Evolutionary conservation across 768 basidiomycete species (phyloP).

Genomic region (Kwoniella botswanensis): DNA sequence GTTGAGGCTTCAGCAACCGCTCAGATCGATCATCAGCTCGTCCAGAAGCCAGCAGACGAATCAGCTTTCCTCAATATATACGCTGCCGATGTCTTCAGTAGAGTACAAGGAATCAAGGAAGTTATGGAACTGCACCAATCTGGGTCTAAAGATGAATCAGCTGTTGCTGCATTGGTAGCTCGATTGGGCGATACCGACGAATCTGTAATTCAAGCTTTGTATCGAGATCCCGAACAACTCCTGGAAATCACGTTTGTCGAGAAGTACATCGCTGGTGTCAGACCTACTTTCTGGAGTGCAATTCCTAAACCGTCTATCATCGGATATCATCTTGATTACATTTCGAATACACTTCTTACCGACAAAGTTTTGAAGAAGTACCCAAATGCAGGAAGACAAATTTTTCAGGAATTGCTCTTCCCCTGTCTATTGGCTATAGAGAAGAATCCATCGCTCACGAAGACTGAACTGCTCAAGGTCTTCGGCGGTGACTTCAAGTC

Average conservation of each 20-base stretch:
- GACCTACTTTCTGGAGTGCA: constrained; percentile 25
- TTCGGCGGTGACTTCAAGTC: constrained; percentile 20
- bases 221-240: constrained; percentile 63
- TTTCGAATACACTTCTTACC: constrained; percentile 64
- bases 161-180: constrained; percentile 69
- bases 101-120: constrained; percentile 64
- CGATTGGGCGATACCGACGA: constrained; percentile 71
- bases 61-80: constrained; percentile 52
- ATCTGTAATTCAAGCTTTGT: constrained; percentile 71
- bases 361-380: constrained; percentile 25
- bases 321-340: constrained; percentile 62
- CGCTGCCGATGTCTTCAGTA: constrained; percentile 68
- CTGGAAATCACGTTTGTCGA: constrained; percentile 56
- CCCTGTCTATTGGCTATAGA: constrained; percentile 61
- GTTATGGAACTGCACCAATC: constrained; percentile 17
- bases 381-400: constrained; percentile 62
- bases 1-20: constrained; percentile 19
- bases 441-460: constrained; percentile 11
- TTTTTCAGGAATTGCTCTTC: constrained; percentile 64
- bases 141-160: constrained; percentile 48
- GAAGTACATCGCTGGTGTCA: constrained; percentile 43
- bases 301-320: constrained; percentile 47
- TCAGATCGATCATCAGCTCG: constrained; percentile 18
- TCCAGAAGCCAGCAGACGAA: constrained; percentile 18
- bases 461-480: constrained; percentile 57